Percentiles rank a stretch among this genome's conserved stretches.
These are phyloP conservation scores for Mangifera indica DNA, from an alignment of 345 rosid species.

Conservation along the genomic window DNA sequence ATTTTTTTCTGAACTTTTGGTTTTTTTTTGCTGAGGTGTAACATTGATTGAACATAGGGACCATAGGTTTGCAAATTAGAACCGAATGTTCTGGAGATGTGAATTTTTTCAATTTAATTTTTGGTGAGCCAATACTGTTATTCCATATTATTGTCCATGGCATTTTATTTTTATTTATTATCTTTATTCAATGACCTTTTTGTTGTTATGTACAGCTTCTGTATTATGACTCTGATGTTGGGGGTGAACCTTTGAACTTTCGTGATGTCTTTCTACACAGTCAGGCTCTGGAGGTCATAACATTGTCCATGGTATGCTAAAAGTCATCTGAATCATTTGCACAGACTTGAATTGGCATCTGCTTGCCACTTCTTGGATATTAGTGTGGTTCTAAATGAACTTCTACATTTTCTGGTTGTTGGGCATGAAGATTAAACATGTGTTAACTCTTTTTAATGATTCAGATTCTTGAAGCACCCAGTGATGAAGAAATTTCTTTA, in stretches of 20 bases:
- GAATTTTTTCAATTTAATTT: not conserved
- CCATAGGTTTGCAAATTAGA: not conserved
- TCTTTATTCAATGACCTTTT: constrained; percentile 10
- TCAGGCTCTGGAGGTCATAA: constrained; percentile 93
- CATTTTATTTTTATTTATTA: not conserved
- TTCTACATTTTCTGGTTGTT: constrained; percentile 18
- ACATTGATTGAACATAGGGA: not conserved
- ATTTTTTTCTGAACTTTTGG: not conserved
- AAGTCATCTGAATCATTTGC: constrained; percentile 1
- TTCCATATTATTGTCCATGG: not conserved
- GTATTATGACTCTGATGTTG: constrained; percentile 79
- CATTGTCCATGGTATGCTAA: constrained; percentile 71
- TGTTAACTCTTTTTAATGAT: constrained; percentile 28
- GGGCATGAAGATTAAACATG: constrained; percentile 20
- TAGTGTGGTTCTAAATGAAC: not conserved
- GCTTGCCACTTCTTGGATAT: not conserved
- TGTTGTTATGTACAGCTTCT: constrained; percentile 49
- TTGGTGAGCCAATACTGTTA: not conserved
- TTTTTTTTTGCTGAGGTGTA: not conserved
- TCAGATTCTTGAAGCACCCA: constrained; percentile 97
- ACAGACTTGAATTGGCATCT: not conserved
- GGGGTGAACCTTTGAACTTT: constrained; percentile 79
- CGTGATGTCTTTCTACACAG: constrained; percentile 92
- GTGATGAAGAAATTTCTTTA: constrained; percentile 81
- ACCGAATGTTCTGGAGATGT: not conserved